These are phyloP conservation scores for Entoloma clypeatum DNA, from an alignment of 1,284 basidiomycete species.

Conservation along the genomic window DNA sequence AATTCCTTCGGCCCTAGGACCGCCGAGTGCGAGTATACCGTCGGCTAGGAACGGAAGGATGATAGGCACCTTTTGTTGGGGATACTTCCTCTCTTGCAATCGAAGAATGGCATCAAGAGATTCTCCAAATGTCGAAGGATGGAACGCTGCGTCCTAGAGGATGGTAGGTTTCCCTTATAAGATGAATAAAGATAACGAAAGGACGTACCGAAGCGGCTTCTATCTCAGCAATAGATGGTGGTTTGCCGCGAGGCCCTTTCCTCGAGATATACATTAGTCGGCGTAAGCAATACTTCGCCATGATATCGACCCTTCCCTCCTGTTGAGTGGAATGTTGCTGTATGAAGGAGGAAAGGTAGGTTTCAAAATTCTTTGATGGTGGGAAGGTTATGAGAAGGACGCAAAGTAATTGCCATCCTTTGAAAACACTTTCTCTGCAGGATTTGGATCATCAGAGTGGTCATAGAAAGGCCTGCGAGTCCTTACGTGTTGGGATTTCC, in stretches of 20 bases:
- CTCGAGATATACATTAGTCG: constrained; percentile 68
- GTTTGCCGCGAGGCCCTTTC: constrained; percentile 81
- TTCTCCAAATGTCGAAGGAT: constrained; percentile 90
- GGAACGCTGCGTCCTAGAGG: constrained; percentile 81
- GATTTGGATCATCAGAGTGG: constrained; percentile 5
- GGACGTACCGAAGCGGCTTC: constrained; percentile 75
- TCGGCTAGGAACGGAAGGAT: constrained; percentile 90
- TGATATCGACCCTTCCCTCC: constrained; percentile 77
- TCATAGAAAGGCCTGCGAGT: neutral
- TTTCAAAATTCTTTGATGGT: constrained; percentile 87
- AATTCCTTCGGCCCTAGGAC: constrained; percentile 81
- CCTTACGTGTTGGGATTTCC: constrained; percentile 70
- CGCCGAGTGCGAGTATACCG: constrained; percentile 84
- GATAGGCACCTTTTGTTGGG: constrained; percentile 80
- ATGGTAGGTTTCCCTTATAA: constrained; percentile 7
- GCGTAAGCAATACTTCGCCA: constrained; percentile 83
- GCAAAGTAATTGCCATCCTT: constrained; percentile 89
- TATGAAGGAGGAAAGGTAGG: constrained; percentile 76
- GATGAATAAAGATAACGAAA: constrained; percentile 2
- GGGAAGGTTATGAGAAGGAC: constrained; percentile 85
- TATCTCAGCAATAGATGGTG: constrained; percentile 77
- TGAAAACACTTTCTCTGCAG: constrained; percentile 76
- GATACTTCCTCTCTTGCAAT: constrained; percentile 81
- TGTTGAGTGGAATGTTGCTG: constrained; percentile 60
- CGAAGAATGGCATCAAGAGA: constrained; percentile 79